These are phyloP conservation scores for Geotrichum carabidarum DNA, from an alignment of 1,139 yeast genomes.

Conservation along the genomic window DNA sequence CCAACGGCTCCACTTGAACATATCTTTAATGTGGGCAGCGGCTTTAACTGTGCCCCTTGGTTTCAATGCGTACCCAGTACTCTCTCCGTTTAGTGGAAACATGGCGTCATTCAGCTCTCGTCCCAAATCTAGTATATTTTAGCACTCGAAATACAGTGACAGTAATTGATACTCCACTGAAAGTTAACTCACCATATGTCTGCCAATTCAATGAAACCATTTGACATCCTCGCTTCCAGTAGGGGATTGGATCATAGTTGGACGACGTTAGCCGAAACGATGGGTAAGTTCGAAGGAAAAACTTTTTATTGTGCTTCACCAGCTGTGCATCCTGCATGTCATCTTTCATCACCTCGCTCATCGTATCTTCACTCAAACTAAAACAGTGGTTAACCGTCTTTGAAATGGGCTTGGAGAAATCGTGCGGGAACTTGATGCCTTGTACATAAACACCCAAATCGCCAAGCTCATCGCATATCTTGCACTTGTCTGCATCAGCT, in stretches of 20 bases:
- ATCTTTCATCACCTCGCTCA: slow-evolving; percentile 62
- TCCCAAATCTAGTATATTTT: slow-evolving; percentile 52
- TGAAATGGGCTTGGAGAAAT: slow-evolving; percentile 82
- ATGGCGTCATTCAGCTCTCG: slow-evolving; percentile 86
- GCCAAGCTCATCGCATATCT: slow-evolving; percentile 44
- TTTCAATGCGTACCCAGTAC: slow-evolving; percentile 72
- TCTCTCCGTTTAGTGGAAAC: slow-evolving; percentile 51
- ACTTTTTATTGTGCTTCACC: slow-evolving; percentile 70
- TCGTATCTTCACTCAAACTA: slow-evolving; percentile 72
- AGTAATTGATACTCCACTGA: not conserved
- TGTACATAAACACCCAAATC: slow-evolving; percentile 60
- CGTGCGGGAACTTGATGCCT: slow-evolving; percentile 65
- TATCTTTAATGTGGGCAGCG: not conserved
- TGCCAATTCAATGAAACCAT: slow-evolving; percentile 99
- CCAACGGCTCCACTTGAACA: not conserved
- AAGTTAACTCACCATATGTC: slow-evolving; percentile 43
- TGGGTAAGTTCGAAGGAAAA: slow-evolving; percentile 82
- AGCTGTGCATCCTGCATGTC: slow-evolving; percentile 34
- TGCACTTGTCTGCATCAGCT: slow-evolving; percentile 21
- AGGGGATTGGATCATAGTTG: slow-evolving; percentile 70
- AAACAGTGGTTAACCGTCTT: slow-evolving; percentile 77
- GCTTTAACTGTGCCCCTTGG: slow-evolving; percentile 41
- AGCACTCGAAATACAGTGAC: not conserved
- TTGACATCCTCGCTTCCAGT: slow-evolving; percentile 84
- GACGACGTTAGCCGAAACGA: slow-evolving; percentile 72